Percentiles rank a stretch among this genome's conserved stretches.
Conservation (phyloP, 495 filamentous ascomycete species). For the Neurospora sp. region DNA sequence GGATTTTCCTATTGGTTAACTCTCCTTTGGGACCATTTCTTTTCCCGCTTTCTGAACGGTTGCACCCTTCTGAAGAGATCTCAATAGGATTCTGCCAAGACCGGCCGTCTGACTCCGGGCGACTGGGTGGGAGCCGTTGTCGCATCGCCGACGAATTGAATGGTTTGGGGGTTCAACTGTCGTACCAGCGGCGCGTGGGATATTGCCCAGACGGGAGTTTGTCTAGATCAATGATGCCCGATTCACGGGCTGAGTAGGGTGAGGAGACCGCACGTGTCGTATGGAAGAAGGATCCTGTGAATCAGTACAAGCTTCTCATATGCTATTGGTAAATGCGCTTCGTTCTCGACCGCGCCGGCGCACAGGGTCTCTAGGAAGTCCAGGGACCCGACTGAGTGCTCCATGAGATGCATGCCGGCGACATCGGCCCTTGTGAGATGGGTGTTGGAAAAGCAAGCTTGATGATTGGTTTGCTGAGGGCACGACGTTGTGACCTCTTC, state of each 20-base stretch:
- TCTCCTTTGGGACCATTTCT: not conserved
- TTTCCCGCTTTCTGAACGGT: not conserved
- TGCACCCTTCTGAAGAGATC: not conserved
- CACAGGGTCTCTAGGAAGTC: not conserved
- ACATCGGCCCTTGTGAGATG: conserved; percentile 19
- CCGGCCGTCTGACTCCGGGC: not conserved
- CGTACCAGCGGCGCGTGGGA: not conserved
- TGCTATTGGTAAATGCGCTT: not conserved
- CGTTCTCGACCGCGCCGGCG: not conserved
- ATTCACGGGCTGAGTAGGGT: not conserved
- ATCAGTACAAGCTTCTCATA: not conserved
- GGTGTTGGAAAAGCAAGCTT: conserved; percentile 19
- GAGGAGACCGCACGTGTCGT: not conserved
- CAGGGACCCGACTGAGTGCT: not conserved
- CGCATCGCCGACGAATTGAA: not conserved
- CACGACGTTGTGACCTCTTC: conserved; percentile 8
- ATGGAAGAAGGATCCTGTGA: not conserved
- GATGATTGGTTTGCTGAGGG: conserved; percentile 17
- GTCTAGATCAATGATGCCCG: not conserved
- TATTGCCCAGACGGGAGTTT: not conserved
- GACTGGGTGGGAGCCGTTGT: not conserved
- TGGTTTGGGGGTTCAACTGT: not conserved
- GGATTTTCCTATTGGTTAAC: not conserved
- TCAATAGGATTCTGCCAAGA: not conserved
- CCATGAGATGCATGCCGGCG: conserved; percentile 9